Base-by-base conservation (phyloP, 2,329 filamentous ascomycete species). In the Lecanicillium sp. region DNA sequence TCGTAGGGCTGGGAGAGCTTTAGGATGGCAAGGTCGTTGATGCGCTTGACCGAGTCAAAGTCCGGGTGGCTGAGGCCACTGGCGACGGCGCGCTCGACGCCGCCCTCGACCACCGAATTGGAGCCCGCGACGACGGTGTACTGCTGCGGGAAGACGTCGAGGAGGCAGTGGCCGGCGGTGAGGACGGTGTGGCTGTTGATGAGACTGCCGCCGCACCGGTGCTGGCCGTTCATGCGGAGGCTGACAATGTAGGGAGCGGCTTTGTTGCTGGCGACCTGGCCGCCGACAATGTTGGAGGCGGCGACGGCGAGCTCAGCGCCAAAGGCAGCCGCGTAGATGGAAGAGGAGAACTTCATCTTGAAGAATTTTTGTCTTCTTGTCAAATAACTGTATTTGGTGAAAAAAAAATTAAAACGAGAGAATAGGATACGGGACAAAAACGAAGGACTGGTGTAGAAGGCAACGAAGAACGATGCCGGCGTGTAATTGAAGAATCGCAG, bases 161-260 rank as follows among this genome's bases (percentile, higher is more conserved):
- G 10, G 7, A 48, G 15, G 30, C 45, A 48, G 45, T 42, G 38
- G 17, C 12, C 38, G 7, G 45, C 30, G 14, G 45, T 48, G 23
- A 48, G 45, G 12, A 48, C 30, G 30, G 32, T 4, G 7, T 29
- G 20, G 1, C 8, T 17, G 21, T 17, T 12, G 23, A 48, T 36
- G 30, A 48, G 38, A 6, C 15, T 48, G 38, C 45, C 45, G 14
- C 30, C 45, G 45, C 45, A 48, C 9, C 5, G 10, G 30, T 48
- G 45, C 2, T 9, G 8, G 30, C 38, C 45, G 14, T 42, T n/a
- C 14, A 36, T 12, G 4, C 38, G 23, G 23, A 48, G 41, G 38
- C 45, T 48, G 45, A 48, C 24, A 1, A 48, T 24, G 30, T 17
- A 48, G 3, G 38, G 45, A 5, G 45, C 45, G 17, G 17, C n/a